Conservation (phyloP, 345 rosid species). For the Hibiscus trionum region DNA sequence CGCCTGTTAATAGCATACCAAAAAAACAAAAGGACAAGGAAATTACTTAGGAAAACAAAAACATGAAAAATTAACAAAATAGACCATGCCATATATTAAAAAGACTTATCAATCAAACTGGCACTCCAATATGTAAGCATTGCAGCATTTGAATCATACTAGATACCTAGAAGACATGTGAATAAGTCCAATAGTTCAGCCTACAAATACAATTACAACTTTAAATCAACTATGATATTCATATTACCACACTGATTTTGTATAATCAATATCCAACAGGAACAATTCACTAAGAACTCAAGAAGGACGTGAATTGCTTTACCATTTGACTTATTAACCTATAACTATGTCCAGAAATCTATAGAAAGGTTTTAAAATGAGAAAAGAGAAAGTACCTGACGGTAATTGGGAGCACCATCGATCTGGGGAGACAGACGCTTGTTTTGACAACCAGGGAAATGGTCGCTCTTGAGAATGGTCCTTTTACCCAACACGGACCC, state of each 20-base stretch:
- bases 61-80: neutral
- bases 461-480: constrained; percentile 96
- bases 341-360: neutral
- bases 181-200: neutral
- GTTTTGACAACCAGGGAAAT: constrained; percentile 99
- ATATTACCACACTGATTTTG: neutral
- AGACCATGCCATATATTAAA: neutral
- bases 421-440: constrained; percentile 83
- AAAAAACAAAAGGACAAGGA: neutral
- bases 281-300: neutral
- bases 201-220: neutral
- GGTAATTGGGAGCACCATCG: constrained; percentile 98
- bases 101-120: neutral
- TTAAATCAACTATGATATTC: neutral
- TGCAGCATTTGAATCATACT: constrained; percentile 5
- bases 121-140: constrained; percentile 4
- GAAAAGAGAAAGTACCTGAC: constrained; percentile 50
- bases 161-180: neutral
- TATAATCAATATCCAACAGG: neutral
- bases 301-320: neutral
- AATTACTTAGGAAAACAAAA: neutral
- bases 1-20: constrained; percentile 41
- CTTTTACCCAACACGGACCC: constrained; percentile 97
- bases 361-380: neutral
- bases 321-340: neutral